phyloP scores from a whole-genome alignment of 148 eudicot species.

The Rhododendron mucronatum region DNA sequence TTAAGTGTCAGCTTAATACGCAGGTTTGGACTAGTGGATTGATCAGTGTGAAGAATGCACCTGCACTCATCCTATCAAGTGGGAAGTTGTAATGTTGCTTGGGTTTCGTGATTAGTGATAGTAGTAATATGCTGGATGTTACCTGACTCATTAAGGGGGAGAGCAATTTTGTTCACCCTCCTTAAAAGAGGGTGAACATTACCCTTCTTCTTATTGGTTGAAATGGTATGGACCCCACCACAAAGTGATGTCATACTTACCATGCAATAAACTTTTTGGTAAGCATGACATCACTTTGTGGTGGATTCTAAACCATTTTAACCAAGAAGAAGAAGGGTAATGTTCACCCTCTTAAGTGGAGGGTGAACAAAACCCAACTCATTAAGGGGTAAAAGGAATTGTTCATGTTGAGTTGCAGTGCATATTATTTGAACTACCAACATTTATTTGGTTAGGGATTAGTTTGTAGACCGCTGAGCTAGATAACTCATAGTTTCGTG shows the following conservation, averaged over 20 bases:
- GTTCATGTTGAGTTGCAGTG: background rate
- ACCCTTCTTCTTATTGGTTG: too few species aligned
- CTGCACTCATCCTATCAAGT: conserved; percentile 47
- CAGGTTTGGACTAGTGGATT: background rate
- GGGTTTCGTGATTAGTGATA: background rate
- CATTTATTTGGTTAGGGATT: background rate
- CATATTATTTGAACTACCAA: background rate
- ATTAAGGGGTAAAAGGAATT: background rate
- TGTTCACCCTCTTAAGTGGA: too few species aligned
- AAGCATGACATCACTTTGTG: too few species aligned
- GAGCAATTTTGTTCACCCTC: too few species aligned
- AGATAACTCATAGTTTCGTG: background rate
- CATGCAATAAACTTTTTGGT: too few species aligned
- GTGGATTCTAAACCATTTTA: too few species aligned
- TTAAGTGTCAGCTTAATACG: background rate
- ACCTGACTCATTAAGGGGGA: background rate
- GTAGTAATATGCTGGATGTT: background rate
- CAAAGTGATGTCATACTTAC: too few species aligned
- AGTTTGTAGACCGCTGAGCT: background rate
- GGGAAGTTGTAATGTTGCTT: conserved; percentile 43
- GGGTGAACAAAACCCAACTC: too few species aligned
- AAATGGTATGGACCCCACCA: too few species aligned
- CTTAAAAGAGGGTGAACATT: too few species aligned
- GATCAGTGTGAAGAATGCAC: background rate
- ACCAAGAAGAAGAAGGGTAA: too few species aligned